Conservation (phyloP, 176 grass and related monocot species). For the Dactylis glomerata region DNA sequence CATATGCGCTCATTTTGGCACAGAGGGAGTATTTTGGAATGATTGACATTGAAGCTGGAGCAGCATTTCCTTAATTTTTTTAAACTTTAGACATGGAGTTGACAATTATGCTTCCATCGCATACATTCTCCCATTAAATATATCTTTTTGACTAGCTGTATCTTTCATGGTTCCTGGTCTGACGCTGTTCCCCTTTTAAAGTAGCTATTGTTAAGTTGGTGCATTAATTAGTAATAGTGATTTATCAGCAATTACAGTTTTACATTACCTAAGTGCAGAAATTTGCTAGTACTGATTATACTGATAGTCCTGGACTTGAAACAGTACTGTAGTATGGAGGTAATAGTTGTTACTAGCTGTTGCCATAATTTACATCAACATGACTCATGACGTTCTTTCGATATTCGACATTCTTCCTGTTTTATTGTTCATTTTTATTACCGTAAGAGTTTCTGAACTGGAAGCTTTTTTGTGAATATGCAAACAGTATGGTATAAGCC, state of each 20-base stretch:
- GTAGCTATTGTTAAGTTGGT: background rate
- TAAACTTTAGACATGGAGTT: background rate
- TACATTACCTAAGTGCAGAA: background rate
- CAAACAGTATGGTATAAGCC: conserved; percentile 86
- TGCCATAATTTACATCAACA: conserved; percentile 15
- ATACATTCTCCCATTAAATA: background rate
- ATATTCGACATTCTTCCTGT: background rate
- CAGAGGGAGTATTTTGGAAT: conserved; percentile 19
- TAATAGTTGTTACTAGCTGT: background rate
- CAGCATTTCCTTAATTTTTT: background rate
- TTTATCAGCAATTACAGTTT: conserved; percentile 12
- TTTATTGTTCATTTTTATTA: conserved; percentile 15
- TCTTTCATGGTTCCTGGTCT: background rate
- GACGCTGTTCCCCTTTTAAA: background rate
- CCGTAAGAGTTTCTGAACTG: conserved; percentile 29
- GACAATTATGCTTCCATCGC: background rate
- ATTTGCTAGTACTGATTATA: background rate
- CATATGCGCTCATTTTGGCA: too few species aligned
- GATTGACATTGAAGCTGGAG: background rate
- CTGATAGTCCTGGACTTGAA: background rate
- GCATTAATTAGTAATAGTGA: background rate
- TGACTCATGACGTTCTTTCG: background rate
- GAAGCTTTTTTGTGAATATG: conserved; percentile 34
- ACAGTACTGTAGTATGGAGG: background rate
- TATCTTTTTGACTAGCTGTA: background rate